Evolutionary conservation across 164 flowering plant species (phyloP), one percentile per base, ranked within the genome.

Genomic region (Vitis amurensis): DNA sequence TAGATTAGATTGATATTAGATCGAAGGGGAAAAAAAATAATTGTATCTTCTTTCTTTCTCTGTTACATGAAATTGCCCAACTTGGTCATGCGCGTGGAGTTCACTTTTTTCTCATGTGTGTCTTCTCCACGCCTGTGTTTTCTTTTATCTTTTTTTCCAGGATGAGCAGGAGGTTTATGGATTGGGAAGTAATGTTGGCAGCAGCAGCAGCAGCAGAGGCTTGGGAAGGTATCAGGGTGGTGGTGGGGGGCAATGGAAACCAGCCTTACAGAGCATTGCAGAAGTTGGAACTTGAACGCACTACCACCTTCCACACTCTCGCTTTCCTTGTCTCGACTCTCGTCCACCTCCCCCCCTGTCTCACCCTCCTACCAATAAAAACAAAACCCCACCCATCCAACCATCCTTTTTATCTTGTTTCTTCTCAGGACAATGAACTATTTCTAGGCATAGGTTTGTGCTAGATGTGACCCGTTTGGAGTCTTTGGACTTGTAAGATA

Each of bases 201-300:
- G 73, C 60, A 63, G 69, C 49, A 67, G 61, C 29, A 55, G 23
- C 5, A 47, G 64, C 19, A 57, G 80, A 58, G 69, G 78, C 14
- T 50, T 63, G 67, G 80, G 82, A 30, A 76, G 82, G 78, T 76
- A 67, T 48, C 72, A 78, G 59, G 73, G 73, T 50, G 76, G 69
- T 69, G 75, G 67, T 68, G 84, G 78, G 1, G 84, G 87, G 61
- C 91, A 83, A 62, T 89, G 94, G 94, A 86, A 71, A 68, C 94
- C 94, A 77, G 87, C 89, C 67, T 85, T 89, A 59, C 89, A 86
- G 56, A 89, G 89, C 82, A 89, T 89, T 70, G 77, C 87, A 66
- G 93, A 87, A 68, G 6, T 81, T 67, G 85, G 86, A 73, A 66
- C 72, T 73, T 81, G 73, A 81, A 62, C 71, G 12, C 17, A 8